Percentiles rank a stretch among this genome's conserved stretches.
Evolutionary conservation across 148 eudicot genomes (phyloP).

Genomic region (Selenicereus undatus): DNA sequence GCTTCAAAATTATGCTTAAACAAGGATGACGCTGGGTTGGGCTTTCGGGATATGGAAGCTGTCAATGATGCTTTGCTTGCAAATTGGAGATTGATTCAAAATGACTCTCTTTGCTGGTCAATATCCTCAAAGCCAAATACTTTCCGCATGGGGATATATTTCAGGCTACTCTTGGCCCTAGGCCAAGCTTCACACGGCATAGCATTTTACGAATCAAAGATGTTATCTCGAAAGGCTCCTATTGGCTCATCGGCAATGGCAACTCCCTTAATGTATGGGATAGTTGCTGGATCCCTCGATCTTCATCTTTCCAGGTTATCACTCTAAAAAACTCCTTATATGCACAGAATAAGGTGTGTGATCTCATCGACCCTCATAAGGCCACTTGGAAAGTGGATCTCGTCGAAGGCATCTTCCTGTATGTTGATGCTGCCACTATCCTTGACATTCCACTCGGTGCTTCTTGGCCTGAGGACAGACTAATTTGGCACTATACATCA

Average conservation of each 20-base stretch:
- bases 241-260: neutral
- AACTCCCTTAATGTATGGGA: neutral
- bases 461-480: neutral
- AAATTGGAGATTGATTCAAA: neutral
- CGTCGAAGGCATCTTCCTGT: neutral
- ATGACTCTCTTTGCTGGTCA: neutral
- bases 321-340: neutral
- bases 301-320: neutral
- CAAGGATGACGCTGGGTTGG: neutral
- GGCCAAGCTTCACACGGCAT: neutral
- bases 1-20: neutral
- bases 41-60: neutral
- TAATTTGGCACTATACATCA: neutral
- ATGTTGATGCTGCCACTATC: neutral
- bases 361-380: neutral
- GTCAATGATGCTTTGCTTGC: neutral
- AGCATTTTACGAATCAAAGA: neutral
- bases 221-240: neutral
- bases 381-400: fast-evolving
- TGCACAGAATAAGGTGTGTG: neutral
- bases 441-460: neutral
- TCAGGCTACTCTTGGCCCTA: neutral
- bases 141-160: neutral
- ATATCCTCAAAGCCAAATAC: neutral
- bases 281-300: neutral